A percentile compares a stretch with the other conserved stretches of the same genome.
Evolutionary conservation across 2,329 filamentous ascomycete species (phyloP).

Genomic region (Cordyceps militaris): DNA sequence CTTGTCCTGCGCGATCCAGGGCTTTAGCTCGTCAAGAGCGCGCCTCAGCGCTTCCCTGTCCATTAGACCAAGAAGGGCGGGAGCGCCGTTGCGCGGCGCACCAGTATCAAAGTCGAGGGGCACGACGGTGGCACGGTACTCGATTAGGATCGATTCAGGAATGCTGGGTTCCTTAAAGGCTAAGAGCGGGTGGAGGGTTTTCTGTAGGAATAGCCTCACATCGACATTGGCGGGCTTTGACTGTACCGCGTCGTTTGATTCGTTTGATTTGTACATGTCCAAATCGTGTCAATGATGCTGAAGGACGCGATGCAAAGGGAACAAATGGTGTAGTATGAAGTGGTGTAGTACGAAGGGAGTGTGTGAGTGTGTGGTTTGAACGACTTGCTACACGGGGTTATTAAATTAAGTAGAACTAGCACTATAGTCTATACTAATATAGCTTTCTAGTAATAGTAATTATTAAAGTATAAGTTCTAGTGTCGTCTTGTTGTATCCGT

Average conservation of each 20-base stretch:
- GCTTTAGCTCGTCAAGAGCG: background rate
- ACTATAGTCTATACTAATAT: too few species aligned
- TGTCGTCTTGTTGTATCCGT: too few species aligned
- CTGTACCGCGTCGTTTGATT: background rate
- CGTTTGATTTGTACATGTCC: background rate
- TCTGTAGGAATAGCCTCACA: background rate
- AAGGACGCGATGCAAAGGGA: background rate
- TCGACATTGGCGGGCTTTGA: background rate
- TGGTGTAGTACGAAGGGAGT: too few species aligned
- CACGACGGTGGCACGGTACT: background rate
- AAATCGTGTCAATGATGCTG: background rate
- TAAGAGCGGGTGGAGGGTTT: background rate
- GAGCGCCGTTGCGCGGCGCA: background rate
- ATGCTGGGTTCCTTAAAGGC: background rate
- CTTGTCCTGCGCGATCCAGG: background rate
- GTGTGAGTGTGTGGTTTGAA: background rate
- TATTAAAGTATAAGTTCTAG: too few species aligned
- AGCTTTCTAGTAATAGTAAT: too few species aligned
- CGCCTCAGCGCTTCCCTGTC: background rate
- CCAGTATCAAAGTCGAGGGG: background rate
- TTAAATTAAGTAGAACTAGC: too few species aligned
- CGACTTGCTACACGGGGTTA: background rate
- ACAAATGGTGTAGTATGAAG: too few species aligned
- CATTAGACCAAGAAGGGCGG: background rate
- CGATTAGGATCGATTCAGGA: background rate